These are phyloP conservation scores for Barnettozyma sucrosica DNA, from an alignment of 805 yeast genomes.

Conservation along the genomic window DNA sequence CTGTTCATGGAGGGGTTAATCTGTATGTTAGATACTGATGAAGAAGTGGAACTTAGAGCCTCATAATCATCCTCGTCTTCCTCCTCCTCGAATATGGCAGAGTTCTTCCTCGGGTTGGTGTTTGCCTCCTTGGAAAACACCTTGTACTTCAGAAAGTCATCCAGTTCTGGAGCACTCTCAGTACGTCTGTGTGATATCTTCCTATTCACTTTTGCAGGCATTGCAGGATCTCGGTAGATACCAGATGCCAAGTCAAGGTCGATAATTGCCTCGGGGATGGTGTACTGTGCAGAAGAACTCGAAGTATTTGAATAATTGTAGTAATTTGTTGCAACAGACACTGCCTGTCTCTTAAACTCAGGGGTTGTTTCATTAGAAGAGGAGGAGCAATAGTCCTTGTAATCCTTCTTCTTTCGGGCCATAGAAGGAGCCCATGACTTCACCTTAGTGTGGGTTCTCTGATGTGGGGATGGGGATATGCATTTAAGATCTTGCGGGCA, in stretches of 20 bases:
- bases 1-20: slow-evolving; percentile 21
- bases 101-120: slow-evolving; percentile 19
- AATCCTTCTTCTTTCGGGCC: not conserved
- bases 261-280: slow-evolving; percentile 49
- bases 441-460: slow-evolving; percentile 28
- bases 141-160: slow-evolving; percentile 27
- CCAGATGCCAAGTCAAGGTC: slow-evolving; percentile 50
- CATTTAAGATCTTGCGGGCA: not conserved
- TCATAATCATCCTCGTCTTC: slow-evolving; percentile 23
- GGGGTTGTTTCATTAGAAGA: slow-evolving; percentile 26
- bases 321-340: not conserved
- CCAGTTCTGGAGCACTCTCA: slow-evolving; percentile 52
- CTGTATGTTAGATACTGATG: slow-evolving; percentile 12
- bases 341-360: slow-evolving; percentile 15
- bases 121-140: slow-evolving; percentile 8
- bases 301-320: not conserved
- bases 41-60: slow-evolving; percentile 14
- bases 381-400: slow-evolving; percentile 7
- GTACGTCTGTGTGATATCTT: slow-evolving; percentile 41
- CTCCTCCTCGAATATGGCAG: slow-evolving; percentile 30
- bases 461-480: slow-evolving; percentile 19
- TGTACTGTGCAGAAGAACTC: slow-evolving; percentile 9
- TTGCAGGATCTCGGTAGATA: slow-evolving; percentile 27
- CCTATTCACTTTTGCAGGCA: slow-evolving; percentile 17
- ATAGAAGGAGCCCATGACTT: slow-evolving; percentile 34